phyloP scores from a whole-genome alignment of 2,329 filamentous ascomycete genomes.

The Paraconiothyrium brasiliense region DNA sequence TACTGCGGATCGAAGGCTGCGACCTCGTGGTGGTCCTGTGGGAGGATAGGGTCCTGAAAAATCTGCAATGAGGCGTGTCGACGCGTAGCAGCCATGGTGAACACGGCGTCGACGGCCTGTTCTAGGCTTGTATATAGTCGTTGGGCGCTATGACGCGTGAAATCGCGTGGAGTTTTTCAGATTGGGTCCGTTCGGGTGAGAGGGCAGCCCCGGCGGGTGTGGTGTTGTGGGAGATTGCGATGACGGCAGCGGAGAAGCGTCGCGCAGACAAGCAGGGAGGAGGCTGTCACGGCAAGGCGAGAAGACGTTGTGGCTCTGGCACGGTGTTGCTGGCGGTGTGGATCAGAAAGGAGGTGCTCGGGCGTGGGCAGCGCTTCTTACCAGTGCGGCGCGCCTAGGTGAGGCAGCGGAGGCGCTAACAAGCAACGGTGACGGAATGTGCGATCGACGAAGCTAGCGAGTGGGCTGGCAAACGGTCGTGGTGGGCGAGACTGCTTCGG shows the following conservation, averaged over 20 bases:
- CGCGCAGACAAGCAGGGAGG: constrained; percentile 24
- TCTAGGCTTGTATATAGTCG: constrained; percentile 42
- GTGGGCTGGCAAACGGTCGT: constrained; percentile 14
- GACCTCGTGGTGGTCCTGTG: constrained; percentile 55
- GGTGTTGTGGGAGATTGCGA: constrained; percentile 44
- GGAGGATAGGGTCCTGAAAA: constrained; percentile 63
- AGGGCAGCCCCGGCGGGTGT: constrained; percentile 37
- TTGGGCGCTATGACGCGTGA: constrained; percentile 50
- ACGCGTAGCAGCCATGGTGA: constrained; percentile 65
- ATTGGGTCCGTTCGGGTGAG: constrained; percentile 32
- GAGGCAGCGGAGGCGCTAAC: constrained; percentile 49
- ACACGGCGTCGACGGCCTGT: constrained; percentile 35
- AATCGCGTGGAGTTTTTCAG: constrained; percentile 48
- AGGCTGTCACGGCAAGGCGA: constrained; percentile 31
- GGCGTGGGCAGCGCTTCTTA: constrained; percentile 34
- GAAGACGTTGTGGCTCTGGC: constrained; percentile 29
- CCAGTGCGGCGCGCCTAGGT: constrained; percentile 35
- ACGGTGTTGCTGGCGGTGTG: constrained; percentile 25
- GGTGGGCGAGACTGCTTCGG: not conserved
- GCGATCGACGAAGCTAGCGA: constrained; percentile 20
- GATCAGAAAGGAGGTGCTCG: constrained; percentile 36
- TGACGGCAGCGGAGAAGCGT: constrained; percentile 38
- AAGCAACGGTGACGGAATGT: constrained; percentile 38
- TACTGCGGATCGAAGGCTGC: constrained; percentile 62
- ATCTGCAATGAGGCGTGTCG: constrained; percentile 65